A percentile compares a stretch with the other conserved stretches of the same genome.
Evolutionary conservation across 108 stramenopile genomes (phyloP).

Genomic region (Conticribra weissflogii): DNA sequence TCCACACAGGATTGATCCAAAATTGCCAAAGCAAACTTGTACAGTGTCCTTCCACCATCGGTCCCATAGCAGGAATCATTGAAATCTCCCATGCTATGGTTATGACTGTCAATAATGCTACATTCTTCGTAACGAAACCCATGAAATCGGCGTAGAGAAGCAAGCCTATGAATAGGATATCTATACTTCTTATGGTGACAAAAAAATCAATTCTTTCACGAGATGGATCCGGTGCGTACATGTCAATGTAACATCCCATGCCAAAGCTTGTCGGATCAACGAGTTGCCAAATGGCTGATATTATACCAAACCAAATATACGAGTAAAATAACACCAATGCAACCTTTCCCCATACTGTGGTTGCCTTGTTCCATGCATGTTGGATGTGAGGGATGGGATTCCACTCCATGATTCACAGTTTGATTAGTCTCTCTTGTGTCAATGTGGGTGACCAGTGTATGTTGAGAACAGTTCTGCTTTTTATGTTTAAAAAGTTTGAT

Average conservation of each 20-base stretch:
- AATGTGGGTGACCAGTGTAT: background rate
- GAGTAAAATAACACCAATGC: slow-evolving; percentile 19
- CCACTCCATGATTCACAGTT: slow-evolving; percentile 2
- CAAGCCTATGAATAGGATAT: background rate
- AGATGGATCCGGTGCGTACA: background rate
- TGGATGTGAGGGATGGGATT: background rate
- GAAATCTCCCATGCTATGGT: background rate
- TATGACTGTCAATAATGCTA: background rate
- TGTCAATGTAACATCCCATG: background rate
- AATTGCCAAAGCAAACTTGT: background rate
- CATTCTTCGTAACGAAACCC: background rate
- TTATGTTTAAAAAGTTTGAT: too few species aligned
- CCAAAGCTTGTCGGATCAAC: background rate
- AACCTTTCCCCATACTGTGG: slow-evolving; percentile 12
- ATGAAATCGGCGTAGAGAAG: background rate
- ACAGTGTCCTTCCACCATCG: background rate
- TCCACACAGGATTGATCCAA: background rate
- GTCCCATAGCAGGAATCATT: background rate
- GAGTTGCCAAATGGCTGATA: background rate
- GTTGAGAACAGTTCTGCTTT: too few species aligned
- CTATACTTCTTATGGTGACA: background rate
- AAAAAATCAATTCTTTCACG: background rate
- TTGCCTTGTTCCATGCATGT: slow-evolving; percentile 13
- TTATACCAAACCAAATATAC: slow-evolving; percentile 8
- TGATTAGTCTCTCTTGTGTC: background rate